Evolutionary conservation across 2,329 filamentous ascomycete species (phyloP), one percentile per base, ranked within the genome.

Genomic region (Fusarium pseudonygamai): DNA sequence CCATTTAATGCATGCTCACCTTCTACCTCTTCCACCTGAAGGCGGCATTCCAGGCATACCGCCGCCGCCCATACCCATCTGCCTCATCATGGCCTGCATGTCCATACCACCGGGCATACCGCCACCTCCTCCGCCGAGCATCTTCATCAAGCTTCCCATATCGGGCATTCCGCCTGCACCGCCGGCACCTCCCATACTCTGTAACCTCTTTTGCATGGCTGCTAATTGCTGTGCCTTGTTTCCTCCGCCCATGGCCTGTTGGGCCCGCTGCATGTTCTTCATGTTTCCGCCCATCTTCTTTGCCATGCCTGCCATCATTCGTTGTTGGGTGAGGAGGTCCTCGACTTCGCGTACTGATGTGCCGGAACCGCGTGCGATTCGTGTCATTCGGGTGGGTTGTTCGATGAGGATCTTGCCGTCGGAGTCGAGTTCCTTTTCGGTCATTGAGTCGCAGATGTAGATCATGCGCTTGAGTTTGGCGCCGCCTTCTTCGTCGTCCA

Each of bases 381-480:
- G 90, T 22, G 95, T 97, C 91, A 98, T 97, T 46, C 96, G 90
- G 20, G 93, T 93, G 2, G 96, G 96, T 80, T 98, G 93, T 28
- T 97, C 94, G 65, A 97, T 90, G 75, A 99, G 96, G 72, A 97
- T 90, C 83, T 97, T 97, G 81, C 96, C 96, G 78, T 99, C 96
- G 47, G 93, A 93, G 82, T 99, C 96, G 26, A 99, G 90, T 81
- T 99, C 96, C 80, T 97, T 97, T 28, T 93, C 90, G 0, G 96
- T 98, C 96, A 99, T 99, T 72, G 93, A 96, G 84, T 99, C 96
- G 85, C 95, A 98, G 68, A 99, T 97, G 85, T 97, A 98, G 76
- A 99, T 94, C 96, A 99, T 99, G 71, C 96, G 92, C 84, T 97
- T 97, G 32, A 99, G 89, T 84, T 98, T 98, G 78, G 92, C 86